Conservation (phyloP, 441 rosid species). For the Bocquillonia castaneifolia region DNA sequence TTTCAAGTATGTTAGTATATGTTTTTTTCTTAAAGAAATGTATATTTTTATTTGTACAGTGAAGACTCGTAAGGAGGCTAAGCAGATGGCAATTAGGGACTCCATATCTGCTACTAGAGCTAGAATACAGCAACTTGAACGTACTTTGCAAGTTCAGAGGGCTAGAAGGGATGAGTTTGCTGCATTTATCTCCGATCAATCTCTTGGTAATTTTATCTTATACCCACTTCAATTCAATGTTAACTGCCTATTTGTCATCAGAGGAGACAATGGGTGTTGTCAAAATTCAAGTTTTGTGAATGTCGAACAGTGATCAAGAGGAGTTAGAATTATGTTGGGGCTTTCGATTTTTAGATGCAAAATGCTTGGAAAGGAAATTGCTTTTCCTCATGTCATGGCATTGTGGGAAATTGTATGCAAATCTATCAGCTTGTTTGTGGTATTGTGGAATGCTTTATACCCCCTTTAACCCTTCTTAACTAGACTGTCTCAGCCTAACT, state of each 20-base stretch:
- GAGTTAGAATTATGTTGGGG: background rate
- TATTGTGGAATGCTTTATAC: background rate
- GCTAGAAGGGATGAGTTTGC: slow-evolving; percentile 54
- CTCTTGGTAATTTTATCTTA: slow-evolving; percentile 37
- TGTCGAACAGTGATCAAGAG: background rate
- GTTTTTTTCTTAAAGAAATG: too few relatives aligned
- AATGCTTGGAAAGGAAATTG: background rate
- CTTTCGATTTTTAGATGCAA: background rate
- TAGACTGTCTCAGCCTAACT: background rate
- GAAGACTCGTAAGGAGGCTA: slow-evolving; percentile 78
- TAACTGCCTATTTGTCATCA: too few relatives aligned
- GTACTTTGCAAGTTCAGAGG: slow-evolving; percentile 43
- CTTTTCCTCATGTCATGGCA: background rate
- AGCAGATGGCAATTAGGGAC: slow-evolving; percentile 59
- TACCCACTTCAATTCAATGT: too few relatives aligned
- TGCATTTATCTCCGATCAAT: slow-evolving; percentile 46
- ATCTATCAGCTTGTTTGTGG: background rate
- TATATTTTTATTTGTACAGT: slow-evolving; percentile 35
- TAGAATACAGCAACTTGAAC: slow-evolving; percentile 50
- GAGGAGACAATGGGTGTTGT: background rate
- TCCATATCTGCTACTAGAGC: slow-evolving; percentile 50
- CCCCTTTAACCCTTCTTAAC: background rate
- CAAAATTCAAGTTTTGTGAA: slow-evolving; percentile 3
- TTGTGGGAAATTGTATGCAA: background rate
- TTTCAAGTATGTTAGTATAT: too few relatives aligned